Conservation (phyloP, 1,139 yeast genomes). For the Tardiomyces depauwii region DNA sequence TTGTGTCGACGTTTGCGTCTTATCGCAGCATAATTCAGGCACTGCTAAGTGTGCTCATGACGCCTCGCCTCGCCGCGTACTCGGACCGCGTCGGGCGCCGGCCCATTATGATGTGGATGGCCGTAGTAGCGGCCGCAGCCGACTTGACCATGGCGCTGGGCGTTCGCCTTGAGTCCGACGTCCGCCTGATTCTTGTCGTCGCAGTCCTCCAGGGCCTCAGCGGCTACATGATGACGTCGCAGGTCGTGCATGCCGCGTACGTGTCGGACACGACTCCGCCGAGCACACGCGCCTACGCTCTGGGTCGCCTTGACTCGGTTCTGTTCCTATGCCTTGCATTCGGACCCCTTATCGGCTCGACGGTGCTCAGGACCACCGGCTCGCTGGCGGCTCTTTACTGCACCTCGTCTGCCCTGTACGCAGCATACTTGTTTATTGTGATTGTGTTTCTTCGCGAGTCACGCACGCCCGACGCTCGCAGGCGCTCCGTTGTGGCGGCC, state of each 20-base stretch:
- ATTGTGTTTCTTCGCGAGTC: constrained; percentile 46
- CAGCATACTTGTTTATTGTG: constrained; percentile 26
- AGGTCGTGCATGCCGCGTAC: constrained; percentile 49
- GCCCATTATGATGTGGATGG: constrained; percentile 31
- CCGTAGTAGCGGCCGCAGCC: constrained; percentile 21
- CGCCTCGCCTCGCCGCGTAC: constrained; percentile 39
- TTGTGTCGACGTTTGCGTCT: constrained; percentile 18
- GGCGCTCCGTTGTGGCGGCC: constrained; percentile 26
- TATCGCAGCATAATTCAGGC: constrained; percentile 12
- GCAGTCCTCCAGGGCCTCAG: constrained; percentile 36
- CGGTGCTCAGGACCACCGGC: constrained; percentile 19
- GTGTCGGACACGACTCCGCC: constrained; percentile 55
- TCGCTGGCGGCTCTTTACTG: constrained; percentile 20
- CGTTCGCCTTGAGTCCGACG: constrained; percentile 17
- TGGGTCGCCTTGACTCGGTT: constrained; percentile 48
- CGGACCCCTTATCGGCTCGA: constrained; percentile 54
- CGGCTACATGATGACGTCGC: constrained; percentile 44
- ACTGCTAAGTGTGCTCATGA: constrained; percentile 13
- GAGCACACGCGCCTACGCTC: constrained; percentile 38
- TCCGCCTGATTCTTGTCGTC: constrained; percentile 30
- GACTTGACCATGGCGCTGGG: constrained; percentile 16
- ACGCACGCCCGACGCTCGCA: constrained; percentile 35
- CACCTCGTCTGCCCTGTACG: constrained; percentile 13
- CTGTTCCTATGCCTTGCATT: constrained; percentile 49
- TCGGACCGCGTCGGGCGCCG: constrained; percentile 59